Conservation (phyloP, 2,329 filamentous ascomycete species). For the Ramularia collo-cygni region DNA sequence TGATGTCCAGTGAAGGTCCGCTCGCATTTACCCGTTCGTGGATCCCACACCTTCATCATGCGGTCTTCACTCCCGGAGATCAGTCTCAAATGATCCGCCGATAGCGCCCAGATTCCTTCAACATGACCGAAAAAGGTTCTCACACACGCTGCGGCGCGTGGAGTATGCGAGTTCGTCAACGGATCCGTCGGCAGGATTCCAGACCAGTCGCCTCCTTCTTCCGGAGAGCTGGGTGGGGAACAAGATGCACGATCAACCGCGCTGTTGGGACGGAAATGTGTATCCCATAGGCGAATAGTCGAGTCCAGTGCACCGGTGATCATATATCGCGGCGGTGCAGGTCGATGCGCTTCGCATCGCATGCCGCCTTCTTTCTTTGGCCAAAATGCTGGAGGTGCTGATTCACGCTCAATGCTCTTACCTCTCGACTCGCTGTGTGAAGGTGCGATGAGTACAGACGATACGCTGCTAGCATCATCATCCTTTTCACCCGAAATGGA, state of each 20-base stretch:
- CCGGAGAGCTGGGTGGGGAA: slow-evolving; percentile 4
- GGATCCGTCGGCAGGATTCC: slow-evolving; percentile 27
- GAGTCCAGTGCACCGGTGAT: slow-evolving; percentile 86
- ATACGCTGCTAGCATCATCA: slow-evolving; percentile 31
- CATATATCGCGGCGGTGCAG: slow-evolving; percentile 81
- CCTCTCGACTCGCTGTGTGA: slow-evolving; percentile 12
- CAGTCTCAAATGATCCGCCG: slow-evolving; percentile 78
- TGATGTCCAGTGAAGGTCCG: slow-evolving; percentile 85
- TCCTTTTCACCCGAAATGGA: slow-evolving; percentile 49
- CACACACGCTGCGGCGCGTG: slow-evolving; percentile 54
- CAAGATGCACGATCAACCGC: too few relatives aligned
- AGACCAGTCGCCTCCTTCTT: too few relatives aligned
- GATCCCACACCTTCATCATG: slow-evolving; percentile 95
- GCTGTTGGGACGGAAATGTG: slow-evolving; percentile 33
- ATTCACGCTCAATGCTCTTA: not conserved
- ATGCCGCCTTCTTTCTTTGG: slow-evolving; percentile 33
- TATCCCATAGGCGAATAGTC: slow-evolving; percentile 90
- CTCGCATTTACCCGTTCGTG: slow-evolving; percentile 83
- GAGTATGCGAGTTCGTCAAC: slow-evolving; percentile 29
- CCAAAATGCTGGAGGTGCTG: slow-evolving; percentile 44
- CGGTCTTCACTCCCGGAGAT: slow-evolving; percentile 88
- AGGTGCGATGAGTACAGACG: slow-evolving; percentile 20
- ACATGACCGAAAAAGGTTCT: slow-evolving; percentile 95
- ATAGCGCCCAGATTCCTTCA: slow-evolving; percentile 90
- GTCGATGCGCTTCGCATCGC: slow-evolving; percentile 50